A percentile compares a stretch with the other conserved stretches of the same genome.
phyloP scores from a whole-genome alignment of 2,329 filamentous ascomycete species.

The Neodidymelliopsis sp. region DNA sequence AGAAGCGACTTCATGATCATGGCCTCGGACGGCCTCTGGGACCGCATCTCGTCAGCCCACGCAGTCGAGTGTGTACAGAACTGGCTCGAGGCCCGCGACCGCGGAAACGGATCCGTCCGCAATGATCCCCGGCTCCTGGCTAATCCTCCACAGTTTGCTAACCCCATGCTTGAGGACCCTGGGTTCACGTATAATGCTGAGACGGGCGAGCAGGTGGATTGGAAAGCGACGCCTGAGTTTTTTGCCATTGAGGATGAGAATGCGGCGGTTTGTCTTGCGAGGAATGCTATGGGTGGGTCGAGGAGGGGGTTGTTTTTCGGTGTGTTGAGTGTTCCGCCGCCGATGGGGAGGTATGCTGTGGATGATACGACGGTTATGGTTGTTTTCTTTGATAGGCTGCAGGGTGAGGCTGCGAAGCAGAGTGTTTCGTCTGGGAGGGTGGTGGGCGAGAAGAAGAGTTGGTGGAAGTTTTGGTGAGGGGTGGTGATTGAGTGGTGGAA shows the following conservation, averaged over 20 bases:
- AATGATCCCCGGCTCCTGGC: slow-evolving; percentile 24
- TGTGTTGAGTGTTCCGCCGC: slow-evolving; percentile 43
- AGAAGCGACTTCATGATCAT: slow-evolving; percentile 67
- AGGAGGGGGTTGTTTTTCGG: slow-evolving; percentile 51
- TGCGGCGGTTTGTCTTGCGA: slow-evolving; percentile 59
- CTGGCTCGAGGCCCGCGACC: slow-evolving; percentile 59
- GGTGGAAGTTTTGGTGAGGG: slow-evolving; percentile 18
- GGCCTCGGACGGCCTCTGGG: slow-evolving; percentile 73
- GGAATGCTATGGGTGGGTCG: slow-evolving; percentile 62
- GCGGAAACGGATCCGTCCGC: slow-evolving; percentile 27
- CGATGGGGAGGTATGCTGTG: slow-evolving; percentile 51
- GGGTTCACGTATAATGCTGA: slow-evolving; percentile 45
- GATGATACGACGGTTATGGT: slow-evolving; percentile 64
- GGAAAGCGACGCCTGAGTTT: slow-evolving; percentile 52
- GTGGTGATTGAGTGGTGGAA: no score
- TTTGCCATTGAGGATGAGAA: slow-evolving; percentile 62
- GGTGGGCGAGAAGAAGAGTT: slow-evolving; percentile 13
- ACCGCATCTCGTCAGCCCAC: slow-evolving; percentile 64
- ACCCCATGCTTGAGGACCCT: slow-evolving; percentile 32
- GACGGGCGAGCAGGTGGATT: slow-evolving; percentile 49
- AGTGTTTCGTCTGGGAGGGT: not conserved
- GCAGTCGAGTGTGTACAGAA: slow-evolving; percentile 64
- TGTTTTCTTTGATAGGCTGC: slow-evolving; percentile 58
- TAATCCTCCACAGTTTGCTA: slow-evolving; percentile 18
- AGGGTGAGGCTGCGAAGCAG: slow-evolving; percentile 4